phyloP scores from a whole-genome alignment of 2,329 filamentous ascomycete species.

The Aspergillus sp. region DNA sequence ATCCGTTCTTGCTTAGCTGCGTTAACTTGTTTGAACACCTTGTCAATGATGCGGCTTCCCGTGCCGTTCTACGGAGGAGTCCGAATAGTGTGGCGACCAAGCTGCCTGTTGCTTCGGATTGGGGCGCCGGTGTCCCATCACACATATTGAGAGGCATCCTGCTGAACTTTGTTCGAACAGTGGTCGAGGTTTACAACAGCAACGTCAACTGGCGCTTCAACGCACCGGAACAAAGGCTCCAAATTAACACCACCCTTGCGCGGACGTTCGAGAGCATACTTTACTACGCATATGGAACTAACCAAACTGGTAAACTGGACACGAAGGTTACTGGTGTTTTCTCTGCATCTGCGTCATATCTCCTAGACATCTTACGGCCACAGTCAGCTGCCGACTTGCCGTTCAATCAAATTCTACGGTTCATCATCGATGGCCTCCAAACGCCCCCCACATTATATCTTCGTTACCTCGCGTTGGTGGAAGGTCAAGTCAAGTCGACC shows the following conservation, averaged over 20 bases:
- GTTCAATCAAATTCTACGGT: conserved; percentile 68
- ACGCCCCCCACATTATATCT: conserved; percentile 58
- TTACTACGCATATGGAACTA: conserved; percentile 66
- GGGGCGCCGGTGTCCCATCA: conserved; percentile 67
- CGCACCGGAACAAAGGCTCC: conserved; percentile 58
- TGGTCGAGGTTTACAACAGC: conserved; percentile 80
- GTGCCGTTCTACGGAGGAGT: conserved; percentile 40
- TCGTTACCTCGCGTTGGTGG: conserved; percentile 49
- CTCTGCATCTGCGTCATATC: conserved; percentile 64
- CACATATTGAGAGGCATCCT: conserved; percentile 67
- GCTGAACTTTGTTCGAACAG: conserved; percentile 64
- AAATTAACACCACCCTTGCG: conserved; percentile 62
- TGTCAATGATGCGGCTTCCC: conserved; percentile 64
- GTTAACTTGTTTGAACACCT: conserved; percentile 67
- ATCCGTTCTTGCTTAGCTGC: conserved; percentile 68
- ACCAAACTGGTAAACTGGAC: conserved; percentile 47
- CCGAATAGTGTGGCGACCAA: conserved; percentile 26
- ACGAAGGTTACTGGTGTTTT: conserved; percentile 57
- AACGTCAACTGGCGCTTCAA: conserved; percentile 79
- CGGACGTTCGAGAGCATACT: conserved; percentile 66
- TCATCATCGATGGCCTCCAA: conserved; percentile 57
- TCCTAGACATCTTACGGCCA: conserved; percentile 70
- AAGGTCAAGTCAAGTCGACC: conserved; percentile 57
- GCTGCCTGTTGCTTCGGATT: conserved; percentile 33
- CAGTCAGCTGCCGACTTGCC: conserved; percentile 62